Percentiles rank a stretch among this genome's conserved stretches.
Conservation (phyloP, 805 yeast species). For the Starmerella stigmatis region DNA sequence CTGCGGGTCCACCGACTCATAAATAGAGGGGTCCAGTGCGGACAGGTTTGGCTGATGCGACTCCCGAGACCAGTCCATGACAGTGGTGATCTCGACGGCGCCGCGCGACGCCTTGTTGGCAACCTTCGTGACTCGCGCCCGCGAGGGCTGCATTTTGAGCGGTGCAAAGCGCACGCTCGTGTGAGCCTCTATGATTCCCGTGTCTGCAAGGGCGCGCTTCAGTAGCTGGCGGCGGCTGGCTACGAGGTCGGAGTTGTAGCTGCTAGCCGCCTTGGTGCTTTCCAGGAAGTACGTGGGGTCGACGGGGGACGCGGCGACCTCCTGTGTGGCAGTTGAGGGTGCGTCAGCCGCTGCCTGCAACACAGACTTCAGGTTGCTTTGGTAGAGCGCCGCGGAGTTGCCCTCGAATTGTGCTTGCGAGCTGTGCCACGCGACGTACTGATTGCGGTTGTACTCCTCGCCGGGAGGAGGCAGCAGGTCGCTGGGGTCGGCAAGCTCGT, state of each 20-base stretch:
- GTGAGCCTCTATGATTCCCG: constrained; percentile 52
- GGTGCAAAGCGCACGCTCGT: constrained; percentile 78
- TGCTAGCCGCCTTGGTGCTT: constrained; percentile 71
- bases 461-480: constrained; percentile 40
- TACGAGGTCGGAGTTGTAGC: constrained; percentile 53
- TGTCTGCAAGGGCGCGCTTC: constrained; percentile 18
- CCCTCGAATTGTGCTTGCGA: constrained; percentile 36
- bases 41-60: constrained; percentile 1
- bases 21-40: constrained; percentile 7
- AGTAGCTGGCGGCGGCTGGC: constrained; percentile 45
- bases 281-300: constrained; percentile 50
- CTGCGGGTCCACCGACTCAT: constrained; percentile 36
- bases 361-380: constrained; percentile 26
- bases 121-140: constrained; percentile 21
- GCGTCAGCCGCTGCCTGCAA: constrained; percentile 24
- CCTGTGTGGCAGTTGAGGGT: constrained; percentile 1
- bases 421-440: constrained; percentile 47
- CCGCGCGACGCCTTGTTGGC: constrained; percentile 4
- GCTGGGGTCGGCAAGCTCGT: constrained; percentile 61
- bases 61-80: constrained; percentile 10
- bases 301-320: constrained; percentile 5
- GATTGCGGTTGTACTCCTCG: constrained; percentile 38
- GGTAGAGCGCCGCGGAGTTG: constrained; percentile 19
- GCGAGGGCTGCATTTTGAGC: constrained; percentile 58
- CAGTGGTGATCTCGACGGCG: constrained; percentile 18